Base-by-base conservation (phyloP, 2,329 filamentous ascomycete species). In the Ceratocystis smalleyi region DNA sequence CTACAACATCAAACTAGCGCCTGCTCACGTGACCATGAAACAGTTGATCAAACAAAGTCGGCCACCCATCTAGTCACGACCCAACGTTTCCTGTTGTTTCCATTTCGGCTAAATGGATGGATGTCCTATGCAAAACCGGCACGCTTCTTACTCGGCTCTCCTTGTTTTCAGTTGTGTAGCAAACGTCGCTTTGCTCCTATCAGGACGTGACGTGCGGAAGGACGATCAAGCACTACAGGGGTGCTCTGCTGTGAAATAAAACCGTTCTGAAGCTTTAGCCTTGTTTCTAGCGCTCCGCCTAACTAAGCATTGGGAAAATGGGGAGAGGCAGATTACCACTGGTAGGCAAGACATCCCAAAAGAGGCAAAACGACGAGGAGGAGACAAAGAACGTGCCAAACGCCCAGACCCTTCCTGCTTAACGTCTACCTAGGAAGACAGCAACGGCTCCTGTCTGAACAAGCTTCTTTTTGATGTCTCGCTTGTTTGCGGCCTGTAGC, bases 141-240 rank as follows among this genome's bases (percentile, higher is more conserved):
- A 24, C 4, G 17, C 17, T 35, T 57, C 30, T 35, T 57, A 10
- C 8, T 57, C 30, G 27, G 17, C n/a, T 57, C 30, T 57, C 47
- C 47, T 51, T 51, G 47, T 57, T 57, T 57, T 57, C 30, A 35
- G 5, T 57, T n/a, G 54, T 19, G 54, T 30, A 57, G 27, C 54
- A 30, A 8, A 57, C 3, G 47, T 51, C 35, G 12, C 10, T 35
- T n/a, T 57, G 54, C 30, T 35, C 32, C 54, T 32, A 35, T 17
- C 17, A 57, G 17, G 54, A 19, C 54, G 4, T 57, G 54, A 57
- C 54, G 17, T 32, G 54, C 54, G 54, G 54, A 35, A 57, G 27
- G 54, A 57, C 54, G 54, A 57, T 57, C 54, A 57, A 57, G 54
- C 54, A 57, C 54, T 32, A 35, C 54, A 35, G 27, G 54, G 54